A percentile compares a stretch with the other conserved stretches of the same genome.
phyloP scores from a whole-genome alignment of 371 early-diverging fungal species.

The Quaeritorhiza haematococci region DNA sequence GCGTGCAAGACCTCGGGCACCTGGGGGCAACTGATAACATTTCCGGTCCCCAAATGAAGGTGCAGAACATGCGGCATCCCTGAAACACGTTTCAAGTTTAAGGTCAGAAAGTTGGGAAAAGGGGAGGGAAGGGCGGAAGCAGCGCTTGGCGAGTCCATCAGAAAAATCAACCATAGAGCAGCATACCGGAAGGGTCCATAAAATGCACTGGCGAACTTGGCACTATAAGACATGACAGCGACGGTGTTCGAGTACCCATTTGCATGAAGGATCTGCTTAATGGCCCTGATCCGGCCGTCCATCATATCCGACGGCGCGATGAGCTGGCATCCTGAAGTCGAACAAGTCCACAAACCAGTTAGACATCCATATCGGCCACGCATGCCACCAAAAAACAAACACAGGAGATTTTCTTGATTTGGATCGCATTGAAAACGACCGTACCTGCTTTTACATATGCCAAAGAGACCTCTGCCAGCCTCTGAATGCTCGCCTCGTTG shows the following conservation, averaged over 20 bases:
- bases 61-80: slow-evolving; percentile 89
- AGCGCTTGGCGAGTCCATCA: too few relatives aligned
- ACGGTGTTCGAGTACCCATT: slow-evolving; percentile 67
- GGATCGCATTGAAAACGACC: not conserved
- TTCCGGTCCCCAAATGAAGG: slow-evolving; percentile 89
- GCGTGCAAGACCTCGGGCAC: slow-evolving; percentile 81
- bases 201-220: slow-evolving; percentile 90
- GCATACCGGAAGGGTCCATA: slow-evolving; percentile 94
- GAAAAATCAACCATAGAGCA: not conserved
- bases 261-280: slow-evolving; percentile 68
- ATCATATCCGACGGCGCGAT: slow-evolving; percentile 97
- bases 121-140: not conserved
- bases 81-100: slow-evolving; percentile 11
- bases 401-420: not conserved
- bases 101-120: not conserved
- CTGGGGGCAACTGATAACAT: slow-evolving; percentile 90
- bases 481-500: slow-evolving; percentile 69
- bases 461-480: slow-evolving; percentile 81
- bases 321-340: slow-evolving; percentile 52
- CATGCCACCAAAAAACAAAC: not conserved
- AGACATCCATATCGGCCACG: too few relatives aligned
- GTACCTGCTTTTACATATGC: slow-evolving; percentile 74
- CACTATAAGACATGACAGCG: slow-evolving; percentile 88
- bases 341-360: slow-evolving; percentile 12
- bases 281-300: slow-evolving; percentile 90